Conservation (phyloP, 1,284 basidiomycete species). For the Puccinia polysora region DNA sequence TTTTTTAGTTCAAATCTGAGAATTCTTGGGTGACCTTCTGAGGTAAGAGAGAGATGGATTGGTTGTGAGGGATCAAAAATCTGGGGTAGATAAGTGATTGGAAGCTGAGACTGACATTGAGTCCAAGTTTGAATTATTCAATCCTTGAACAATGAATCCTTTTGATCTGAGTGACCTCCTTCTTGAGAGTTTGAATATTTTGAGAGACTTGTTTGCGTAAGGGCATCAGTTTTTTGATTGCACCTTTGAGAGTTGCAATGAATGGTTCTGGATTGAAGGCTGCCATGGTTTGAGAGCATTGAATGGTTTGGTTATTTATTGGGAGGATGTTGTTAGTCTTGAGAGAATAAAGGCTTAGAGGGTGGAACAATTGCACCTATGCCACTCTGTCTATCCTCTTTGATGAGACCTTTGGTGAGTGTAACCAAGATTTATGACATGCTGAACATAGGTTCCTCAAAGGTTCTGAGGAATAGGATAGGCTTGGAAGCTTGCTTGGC, state of each 20-base stretch:
- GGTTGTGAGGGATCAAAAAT: background rate
- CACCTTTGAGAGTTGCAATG: conserved; percentile 13
- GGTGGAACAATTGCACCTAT: no score
- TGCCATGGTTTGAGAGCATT: background rate
- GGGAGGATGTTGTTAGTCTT: no score
- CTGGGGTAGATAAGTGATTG: background rate
- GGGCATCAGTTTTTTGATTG: conserved; percentile 15
- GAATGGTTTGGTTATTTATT: background rate
- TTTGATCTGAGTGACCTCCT: conserved; percentile 11
- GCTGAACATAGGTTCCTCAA: conserved; percentile 5
- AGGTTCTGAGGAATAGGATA: background rate
- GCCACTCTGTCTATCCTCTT: no score
- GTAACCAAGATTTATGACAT: conserved; percentile 1
- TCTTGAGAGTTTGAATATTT: conserved; percentile 10
- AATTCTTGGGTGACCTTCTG: conserved; percentile 11
- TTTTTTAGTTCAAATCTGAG: conserved; percentile 53
- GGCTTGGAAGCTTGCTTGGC: no score
- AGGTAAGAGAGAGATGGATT: no score
- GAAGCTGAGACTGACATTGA: background rate
- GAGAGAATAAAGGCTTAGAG: no score
- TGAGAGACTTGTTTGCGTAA: conserved; percentile 6
- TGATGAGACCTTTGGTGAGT: conserved; percentile 22
- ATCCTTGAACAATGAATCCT: conserved; percentile 6
- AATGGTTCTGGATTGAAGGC: conserved; percentile 30
- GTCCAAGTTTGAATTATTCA: conserved; percentile 17